Evolutionary conservation across 2,329 filamentous ascomycete genomes (phyloP), one percentile per base, ranked within the genome.

Genomic region (Alternaria ethzedia): DNA sequence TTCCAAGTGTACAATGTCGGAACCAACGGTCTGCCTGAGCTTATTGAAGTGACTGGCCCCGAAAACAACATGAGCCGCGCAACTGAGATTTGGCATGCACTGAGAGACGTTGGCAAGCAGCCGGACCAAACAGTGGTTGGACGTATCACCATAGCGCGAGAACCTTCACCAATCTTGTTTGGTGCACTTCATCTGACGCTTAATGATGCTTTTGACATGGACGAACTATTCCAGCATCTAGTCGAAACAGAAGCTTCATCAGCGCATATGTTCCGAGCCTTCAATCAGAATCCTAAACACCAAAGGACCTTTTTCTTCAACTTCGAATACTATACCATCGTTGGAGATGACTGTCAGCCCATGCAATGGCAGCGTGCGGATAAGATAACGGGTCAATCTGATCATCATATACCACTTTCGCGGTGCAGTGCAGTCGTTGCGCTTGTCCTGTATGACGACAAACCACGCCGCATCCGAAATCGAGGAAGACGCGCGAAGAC

Each of bases 241-340:
- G 82, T 88, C 6, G 82, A 84, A 12, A 83, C 85, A 1, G 78
- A 78, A 23, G 70, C 74, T 10, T 79, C 79, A 1, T 79, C 75
- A 25, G 84, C 86, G 9, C 82, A 85, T 60, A 83, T 86, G 79
- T 80, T 85, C 63, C 81, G 86, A 25, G 83, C 85, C n/a, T 88
- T 80, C 56, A 75, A 81, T 15, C 65, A 76, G 3, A 80, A 84
- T 26, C 71, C 78, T 5, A 78, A 85, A 8, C 84, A 83, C 12
- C 87, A 87, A 67, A 81, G 85, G 7, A 86, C 84, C 8, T 89
- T 89, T 73, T 85, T 89, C 67, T 89, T 90, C 72, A 86, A 83
- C 45, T 89, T 90, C 73, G 89, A 90, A 68, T 90, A 89, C 72
- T 89, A 88, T 70, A 90, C 88, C 6, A 82, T 89, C 7, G 83